phyloP scores from a whole-genome alignment of 1,284 basidiomycete genomes.

The Ustilago nuda region DNA sequence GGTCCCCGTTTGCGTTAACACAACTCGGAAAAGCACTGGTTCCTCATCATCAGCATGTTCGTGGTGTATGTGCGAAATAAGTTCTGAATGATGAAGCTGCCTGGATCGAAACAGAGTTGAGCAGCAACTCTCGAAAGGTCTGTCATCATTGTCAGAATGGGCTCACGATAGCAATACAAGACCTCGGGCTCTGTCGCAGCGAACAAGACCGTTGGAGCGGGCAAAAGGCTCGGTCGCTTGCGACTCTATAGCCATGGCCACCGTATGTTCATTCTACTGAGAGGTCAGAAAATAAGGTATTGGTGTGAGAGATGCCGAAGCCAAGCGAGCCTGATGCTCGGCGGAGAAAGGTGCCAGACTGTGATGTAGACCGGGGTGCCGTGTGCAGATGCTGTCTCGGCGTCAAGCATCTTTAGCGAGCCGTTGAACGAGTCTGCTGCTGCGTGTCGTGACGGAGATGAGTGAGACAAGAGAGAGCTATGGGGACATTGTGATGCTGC shows the following conservation, averaged over 20 bases:
- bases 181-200: no score
- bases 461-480: not conserved
- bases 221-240: no score
- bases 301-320: constrained; percentile 32
- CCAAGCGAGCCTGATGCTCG: constrained; percentile 13
- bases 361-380: constrained; percentile 35
- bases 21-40: not conserved
- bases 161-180: no score
- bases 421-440: not conserved
- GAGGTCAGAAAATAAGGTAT: constrained; percentile 29
- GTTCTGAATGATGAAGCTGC: no score
- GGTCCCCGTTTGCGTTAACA: not conserved
- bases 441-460: not conserved
- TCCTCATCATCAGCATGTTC: not conserved
- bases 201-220: no score
- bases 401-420: constrained; percentile 3
- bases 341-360: constrained; percentile 33
- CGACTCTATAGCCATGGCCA: constrained; percentile 14
- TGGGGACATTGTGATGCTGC: not conserved
- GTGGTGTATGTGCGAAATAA: no score
- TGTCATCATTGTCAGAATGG: no score
- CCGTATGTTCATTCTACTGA: constrained; percentile 32
- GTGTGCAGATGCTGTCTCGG: constrained; percentile 3
- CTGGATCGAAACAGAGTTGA: no score
- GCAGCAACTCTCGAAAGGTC: no score